Evolutionary conservation across 139 green algal genomes (phyloP).

Genomic region (Coelastrella sp.): DNA sequence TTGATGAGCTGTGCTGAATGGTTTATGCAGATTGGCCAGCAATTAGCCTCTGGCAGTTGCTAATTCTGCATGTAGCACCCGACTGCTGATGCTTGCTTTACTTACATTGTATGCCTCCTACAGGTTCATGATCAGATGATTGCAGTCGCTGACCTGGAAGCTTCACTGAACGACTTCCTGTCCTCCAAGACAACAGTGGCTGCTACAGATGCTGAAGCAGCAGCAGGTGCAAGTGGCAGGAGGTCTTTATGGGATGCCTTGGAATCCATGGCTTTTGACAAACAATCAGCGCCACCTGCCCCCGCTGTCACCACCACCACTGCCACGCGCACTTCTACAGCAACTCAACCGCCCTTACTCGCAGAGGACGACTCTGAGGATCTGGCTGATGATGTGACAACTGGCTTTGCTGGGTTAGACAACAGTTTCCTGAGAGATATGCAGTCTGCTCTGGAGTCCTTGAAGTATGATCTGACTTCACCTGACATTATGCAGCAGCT

Average conservation of each 20-base stretch:
- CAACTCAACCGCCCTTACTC: no score
- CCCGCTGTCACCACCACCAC: no score
- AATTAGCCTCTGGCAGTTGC: no score
- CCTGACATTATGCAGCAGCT: constrained; percentile 34
- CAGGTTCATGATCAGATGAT: not conserved
- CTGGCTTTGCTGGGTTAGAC: constrained; percentile 42
- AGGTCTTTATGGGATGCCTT: no score
- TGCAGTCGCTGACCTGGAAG: constrained; percentile 6
- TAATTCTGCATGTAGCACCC: not conserved
- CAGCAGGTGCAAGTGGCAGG: not conserved
- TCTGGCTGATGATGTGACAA: not conserved
- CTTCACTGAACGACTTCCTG: constrained; percentile 25
- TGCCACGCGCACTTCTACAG: no score
- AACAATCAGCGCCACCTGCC: no score
- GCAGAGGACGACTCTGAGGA: not conserved
- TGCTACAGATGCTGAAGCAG: not conserved
- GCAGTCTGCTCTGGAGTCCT: constrained; percentile 51
- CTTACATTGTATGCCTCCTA: not conserved
- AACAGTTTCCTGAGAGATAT: constrained; percentile 48
- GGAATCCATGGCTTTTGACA: no score
- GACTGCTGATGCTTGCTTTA: not conserved
- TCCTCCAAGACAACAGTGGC: constrained; percentile 19
- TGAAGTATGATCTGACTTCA: constrained; percentile 49
- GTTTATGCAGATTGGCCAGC: no score
- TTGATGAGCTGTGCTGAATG: no score